phyloP scores from a whole-genome alignment of 306 rosid genomes.

The Casuarina cunninghamiana region DNA sequence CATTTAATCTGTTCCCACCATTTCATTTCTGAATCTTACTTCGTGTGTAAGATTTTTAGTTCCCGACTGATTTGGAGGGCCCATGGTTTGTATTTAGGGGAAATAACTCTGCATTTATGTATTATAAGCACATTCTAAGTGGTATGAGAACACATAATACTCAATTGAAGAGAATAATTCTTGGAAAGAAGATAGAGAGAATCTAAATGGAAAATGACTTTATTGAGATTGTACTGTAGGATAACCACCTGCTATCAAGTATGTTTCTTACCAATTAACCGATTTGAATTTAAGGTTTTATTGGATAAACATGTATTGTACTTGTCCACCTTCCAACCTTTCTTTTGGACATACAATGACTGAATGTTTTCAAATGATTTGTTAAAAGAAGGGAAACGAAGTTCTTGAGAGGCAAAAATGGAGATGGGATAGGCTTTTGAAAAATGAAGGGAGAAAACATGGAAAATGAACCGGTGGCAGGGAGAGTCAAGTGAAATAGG shows the following conservation, averaged over 20 bases:
- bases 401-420: too few species aligned
- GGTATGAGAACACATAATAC: not conserved
- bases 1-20: not conserved
- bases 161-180: not conserved
- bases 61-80: not conserved
- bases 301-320: not conserved
- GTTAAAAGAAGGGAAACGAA: too few species aligned
- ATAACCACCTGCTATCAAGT: not conserved
- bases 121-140: not conserved
- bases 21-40: not conserved
- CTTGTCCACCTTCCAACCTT: not conserved
- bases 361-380: too few species aligned
- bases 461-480: not conserved
- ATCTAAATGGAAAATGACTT: not conserved
- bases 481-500: not conserved
- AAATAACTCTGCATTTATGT: not conserved
- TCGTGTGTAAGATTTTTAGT: not conserved
- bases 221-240: not conserved
- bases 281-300: not conserved
- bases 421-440: not conserved
- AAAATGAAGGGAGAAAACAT: not conserved
- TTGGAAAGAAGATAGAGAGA: not conserved
- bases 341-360: too few species aligned
- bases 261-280: not conserved
- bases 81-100: not conserved